Percentiles rank a stretch among this genome's conserved stretches.
Evolutionary conservation across 306 rosid species (phyloP).

Genomic region (Citrullus colocynthis): DNA sequence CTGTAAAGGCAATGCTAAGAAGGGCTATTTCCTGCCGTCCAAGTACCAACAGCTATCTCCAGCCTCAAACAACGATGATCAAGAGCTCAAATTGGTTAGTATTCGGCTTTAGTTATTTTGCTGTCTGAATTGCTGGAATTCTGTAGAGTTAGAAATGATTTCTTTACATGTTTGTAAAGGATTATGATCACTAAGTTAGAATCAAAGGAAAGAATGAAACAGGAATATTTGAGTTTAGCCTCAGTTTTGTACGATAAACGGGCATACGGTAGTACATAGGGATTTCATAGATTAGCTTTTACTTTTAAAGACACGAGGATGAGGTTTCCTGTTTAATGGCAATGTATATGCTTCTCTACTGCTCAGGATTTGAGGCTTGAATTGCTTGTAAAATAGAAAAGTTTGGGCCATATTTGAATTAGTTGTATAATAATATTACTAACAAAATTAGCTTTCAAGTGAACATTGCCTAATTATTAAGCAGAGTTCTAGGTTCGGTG

Average conservation of each 20-base stretch:
- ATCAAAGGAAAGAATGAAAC: not conserved
- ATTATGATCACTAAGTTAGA: not conserved
- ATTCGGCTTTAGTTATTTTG: constrained; percentile 15
- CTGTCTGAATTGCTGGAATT: not conserved
- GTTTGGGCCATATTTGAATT: not conserved
- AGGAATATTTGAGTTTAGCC: not conserved
- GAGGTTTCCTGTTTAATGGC: not conserved
- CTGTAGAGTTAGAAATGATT: not conserved
- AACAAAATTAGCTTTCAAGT: not conserved
- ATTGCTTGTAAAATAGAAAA: not conserved
- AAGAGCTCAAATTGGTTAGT: constrained; percentile 76
- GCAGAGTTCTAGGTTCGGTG: not conserved
- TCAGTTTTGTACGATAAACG: not conserved
- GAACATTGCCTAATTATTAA: not conserved
- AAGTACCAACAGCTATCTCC: constrained; percentile 31
- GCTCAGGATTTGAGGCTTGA: not conserved
- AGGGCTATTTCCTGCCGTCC: constrained; percentile 19
- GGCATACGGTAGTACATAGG: not conserved
- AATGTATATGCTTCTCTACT: not conserved
- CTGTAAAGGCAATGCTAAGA: constrained; percentile 18
- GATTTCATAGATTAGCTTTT: too few relatives aligned
- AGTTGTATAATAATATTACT: not conserved
- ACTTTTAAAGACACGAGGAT: not conserved
- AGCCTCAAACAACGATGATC: constrained; percentile 35
- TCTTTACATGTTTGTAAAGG: not conserved